These are phyloP conservation scores for Cryphonectria carpinicola DNA, from an alignment of 2,329 filamentous ascomycete species.

Conservation along the genomic window DNA sequence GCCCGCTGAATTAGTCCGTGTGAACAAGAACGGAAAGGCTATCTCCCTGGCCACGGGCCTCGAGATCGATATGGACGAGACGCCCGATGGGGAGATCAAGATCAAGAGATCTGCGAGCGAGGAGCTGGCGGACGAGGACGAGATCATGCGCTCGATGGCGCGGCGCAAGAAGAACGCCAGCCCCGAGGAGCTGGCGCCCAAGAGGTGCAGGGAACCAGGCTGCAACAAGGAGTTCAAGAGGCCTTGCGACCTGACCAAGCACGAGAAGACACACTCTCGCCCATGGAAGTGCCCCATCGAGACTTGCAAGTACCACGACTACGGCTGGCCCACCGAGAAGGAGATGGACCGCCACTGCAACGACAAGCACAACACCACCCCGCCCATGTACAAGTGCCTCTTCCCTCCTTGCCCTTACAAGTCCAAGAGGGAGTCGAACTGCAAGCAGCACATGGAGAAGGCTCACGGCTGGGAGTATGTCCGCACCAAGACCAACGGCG, in stretches of 20 bases:
- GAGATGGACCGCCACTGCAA: constrained; percentile 95
- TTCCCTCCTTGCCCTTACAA: constrained; percentile 88
- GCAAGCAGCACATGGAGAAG: constrained; percentile 99
- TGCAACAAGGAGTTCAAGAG: constrained; percentile 95
- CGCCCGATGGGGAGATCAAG: constrained; percentile 51
- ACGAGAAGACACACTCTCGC: constrained; percentile 95
- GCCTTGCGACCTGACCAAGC: constrained; percentile 96
- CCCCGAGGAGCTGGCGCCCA: constrained; percentile 78
- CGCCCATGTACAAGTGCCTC: constrained; percentile 80
- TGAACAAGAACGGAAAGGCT: constrained; percentile 78
- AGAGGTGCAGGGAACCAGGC: constrained; percentile 73
- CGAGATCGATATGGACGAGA: constrained; percentile 60
- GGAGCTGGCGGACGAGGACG: constrained; percentile 76
- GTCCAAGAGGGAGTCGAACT: constrained; percentile 94
- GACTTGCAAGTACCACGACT: constrained; percentile 86
- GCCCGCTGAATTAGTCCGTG: constrained; percentile 80
- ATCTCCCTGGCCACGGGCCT: constrained; percentile 77
- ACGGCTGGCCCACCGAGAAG: constrained; percentile 97
- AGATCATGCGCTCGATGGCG: constrained; percentile 90
- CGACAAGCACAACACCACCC: constrained; percentile 86
- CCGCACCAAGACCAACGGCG: constrained; percentile 86
- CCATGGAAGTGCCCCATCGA: constrained; percentile 89
- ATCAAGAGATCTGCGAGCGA: constrained; percentile 71
- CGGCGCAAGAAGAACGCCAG: constrained; percentile 91
- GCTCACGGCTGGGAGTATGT: constrained; percentile 89